Conservation (phyloP, 164 flowering plant species). For the Chimonanthus praecox region DNA sequence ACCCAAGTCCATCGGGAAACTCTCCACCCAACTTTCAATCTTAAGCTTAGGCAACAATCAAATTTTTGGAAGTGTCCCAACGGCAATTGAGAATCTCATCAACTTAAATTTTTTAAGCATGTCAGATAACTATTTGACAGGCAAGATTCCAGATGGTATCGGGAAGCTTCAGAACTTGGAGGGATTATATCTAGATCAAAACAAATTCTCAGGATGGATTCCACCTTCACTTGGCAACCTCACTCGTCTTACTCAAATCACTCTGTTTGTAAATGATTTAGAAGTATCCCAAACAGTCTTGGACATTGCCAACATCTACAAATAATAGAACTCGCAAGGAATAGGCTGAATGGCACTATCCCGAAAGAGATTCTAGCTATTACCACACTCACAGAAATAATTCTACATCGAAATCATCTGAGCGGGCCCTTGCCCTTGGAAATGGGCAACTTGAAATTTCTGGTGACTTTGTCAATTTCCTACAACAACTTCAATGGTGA, state of each 20-base stretch:
- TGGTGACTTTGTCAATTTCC: conserved; percentile 15
- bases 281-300: conserved; percentile 1
- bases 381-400: not conserved
- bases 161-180: conserved; percentile 4
- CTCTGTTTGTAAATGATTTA: not conserved
- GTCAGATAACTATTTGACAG: not conserved
- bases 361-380: conserved; percentile 31
- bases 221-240: conserved; percentile 1
- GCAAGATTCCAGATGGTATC: conserved; percentile 2
- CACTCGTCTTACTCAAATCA: not conserved
- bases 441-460: conserved; percentile 21
- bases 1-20: not conserved
- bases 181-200: not conserved
- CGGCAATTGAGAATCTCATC: conserved; percentile 6
- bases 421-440: conserved; percentile 26
- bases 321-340: not conserved
- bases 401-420: conserved; percentile 25
- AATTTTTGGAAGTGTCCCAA: conserved; percentile 11
- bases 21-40: conserved; percentile 2
- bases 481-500: conserved; percentile 27
- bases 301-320: not conserved
- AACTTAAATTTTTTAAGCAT: not conserved
- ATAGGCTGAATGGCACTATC: not conserved
- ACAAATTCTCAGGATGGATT: conserved; percentile 2
- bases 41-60: not conserved